Conservation (phyloP, 805 yeast species). For the Candida cerambycidarum region DNA sequence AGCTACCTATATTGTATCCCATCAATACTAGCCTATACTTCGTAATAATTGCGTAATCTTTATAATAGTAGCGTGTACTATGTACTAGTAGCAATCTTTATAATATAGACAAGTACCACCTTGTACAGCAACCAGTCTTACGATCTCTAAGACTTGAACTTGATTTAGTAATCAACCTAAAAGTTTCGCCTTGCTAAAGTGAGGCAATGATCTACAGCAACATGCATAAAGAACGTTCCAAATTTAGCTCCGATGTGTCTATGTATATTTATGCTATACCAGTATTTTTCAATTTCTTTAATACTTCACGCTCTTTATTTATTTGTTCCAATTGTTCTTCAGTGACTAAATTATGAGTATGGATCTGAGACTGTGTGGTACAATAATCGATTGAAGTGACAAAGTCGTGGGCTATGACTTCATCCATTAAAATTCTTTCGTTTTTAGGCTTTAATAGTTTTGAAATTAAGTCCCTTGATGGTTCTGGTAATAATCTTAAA, state of each 20-base stretch:
- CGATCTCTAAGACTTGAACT: too few species aligned
- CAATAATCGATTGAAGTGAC: slow-evolving; percentile 58
- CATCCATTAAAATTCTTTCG: slow-evolving; percentile 58
- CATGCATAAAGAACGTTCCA: too few species aligned
- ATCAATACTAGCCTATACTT: too few species aligned
- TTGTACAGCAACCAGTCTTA: too few species aligned
- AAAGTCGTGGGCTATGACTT: slow-evolving; percentile 60
- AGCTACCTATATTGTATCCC: too few species aligned
- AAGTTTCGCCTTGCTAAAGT: too few species aligned
- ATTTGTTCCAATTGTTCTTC: slow-evolving; percentile 56
- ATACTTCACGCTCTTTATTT: slow-evolving; percentile 29
- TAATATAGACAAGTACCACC: too few species aligned
- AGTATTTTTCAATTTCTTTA: slow-evolving; percentile 19
- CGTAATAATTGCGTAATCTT: too few species aligned
- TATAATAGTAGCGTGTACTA: too few species aligned
- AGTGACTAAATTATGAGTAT: slow-evolving; percentile 66
- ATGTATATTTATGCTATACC: slow-evolving; percentile 14
- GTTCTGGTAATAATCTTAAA: slow-evolving; percentile 67
- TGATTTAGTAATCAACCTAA: too few species aligned
- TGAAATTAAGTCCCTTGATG: slow-evolving; percentile 59
- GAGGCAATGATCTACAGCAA: too few species aligned
- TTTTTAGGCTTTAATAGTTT: slow-evolving; percentile 64
- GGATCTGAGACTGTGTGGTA: slow-evolving; percentile 39
- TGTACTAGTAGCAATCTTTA: too few species aligned
- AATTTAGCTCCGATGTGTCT: neutral